Percentiles rank a stretch among this genome's conserved stretches.
phyloP scores from a whole-genome alignment of 208 protist genomes.

The Crithidia bombi region DNA sequence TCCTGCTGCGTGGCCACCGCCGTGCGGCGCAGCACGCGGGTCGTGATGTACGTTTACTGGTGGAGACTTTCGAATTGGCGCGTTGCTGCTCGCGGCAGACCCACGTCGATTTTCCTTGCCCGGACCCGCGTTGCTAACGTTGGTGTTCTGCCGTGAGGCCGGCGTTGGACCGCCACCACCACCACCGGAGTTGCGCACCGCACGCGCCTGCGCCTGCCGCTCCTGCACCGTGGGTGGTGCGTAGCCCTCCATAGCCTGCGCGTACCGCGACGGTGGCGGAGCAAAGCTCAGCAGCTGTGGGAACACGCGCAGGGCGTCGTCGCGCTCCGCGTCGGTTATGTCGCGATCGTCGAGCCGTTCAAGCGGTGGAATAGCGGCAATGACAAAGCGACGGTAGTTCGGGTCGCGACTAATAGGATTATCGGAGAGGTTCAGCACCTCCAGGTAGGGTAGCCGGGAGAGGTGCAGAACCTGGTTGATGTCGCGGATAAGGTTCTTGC shows the following conservation, averaged over 20 bases:
- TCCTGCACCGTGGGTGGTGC: slow-evolving; percentile 20
- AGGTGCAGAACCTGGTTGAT: slow-evolving; percentile 91
- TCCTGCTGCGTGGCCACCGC: not conserved
- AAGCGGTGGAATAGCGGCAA: slow-evolving; percentile 78
- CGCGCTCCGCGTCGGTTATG: slow-evolving; percentile 70
- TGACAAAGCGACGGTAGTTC: slow-evolving; percentile 90
- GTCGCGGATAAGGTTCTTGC: slow-evolving; percentile 84
- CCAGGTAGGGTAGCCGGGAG: slow-evolving; percentile 61
- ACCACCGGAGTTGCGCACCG: not conserved
- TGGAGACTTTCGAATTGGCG: slow-evolving; percentile 16
- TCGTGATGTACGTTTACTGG: slow-evolving; percentile 9
- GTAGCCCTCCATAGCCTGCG: slow-evolving; percentile 47
- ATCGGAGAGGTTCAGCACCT: slow-evolving; percentile 77
- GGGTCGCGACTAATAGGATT: slow-evolving; percentile 88
- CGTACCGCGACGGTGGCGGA: slow-evolving; percentile 78
- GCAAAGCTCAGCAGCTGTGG: slow-evolving; percentile 77
- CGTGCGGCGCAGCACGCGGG: not conserved
- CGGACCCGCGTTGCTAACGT: not conserved
- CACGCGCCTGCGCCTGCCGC: slow-evolving; percentile 25
- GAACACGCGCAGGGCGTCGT: slow-evolving; percentile 70
- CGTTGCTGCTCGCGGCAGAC: slow-evolving; percentile 11
- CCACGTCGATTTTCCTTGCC: slow-evolving; percentile 7
- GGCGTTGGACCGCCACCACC: not conserved
- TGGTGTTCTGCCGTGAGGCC: not conserved
- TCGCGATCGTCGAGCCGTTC: slow-evolving; percentile 76